phyloP scores from a whole-genome alignment of 495 filamentous ascomycete species.

The Penicillium cosmopolitanum region DNA sequence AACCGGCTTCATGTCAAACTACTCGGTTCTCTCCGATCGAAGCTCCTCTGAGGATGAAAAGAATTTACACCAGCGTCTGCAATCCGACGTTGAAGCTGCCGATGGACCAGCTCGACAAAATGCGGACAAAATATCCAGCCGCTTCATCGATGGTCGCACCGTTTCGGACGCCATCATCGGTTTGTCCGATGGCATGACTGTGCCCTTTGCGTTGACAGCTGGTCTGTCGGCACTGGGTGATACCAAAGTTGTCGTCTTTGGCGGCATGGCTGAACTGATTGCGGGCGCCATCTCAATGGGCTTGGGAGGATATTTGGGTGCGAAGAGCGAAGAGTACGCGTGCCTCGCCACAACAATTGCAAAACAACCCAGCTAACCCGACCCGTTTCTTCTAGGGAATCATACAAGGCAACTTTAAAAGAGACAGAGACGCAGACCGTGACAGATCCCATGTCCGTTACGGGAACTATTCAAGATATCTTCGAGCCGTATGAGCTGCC shows the following conservation, averaged over 20 bases:
- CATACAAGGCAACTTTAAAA: slow-evolving; percentile 53
- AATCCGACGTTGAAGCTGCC: slow-evolving; percentile 28
- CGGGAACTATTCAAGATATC: slow-evolving; percentile 49
- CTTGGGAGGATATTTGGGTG: slow-evolving; percentile 64
- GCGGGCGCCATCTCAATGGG: slow-evolving; percentile 65
- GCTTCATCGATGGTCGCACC: slow-evolving; percentile 50
- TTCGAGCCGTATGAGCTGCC: slow-evolving; percentile 62
- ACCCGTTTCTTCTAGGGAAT: slow-evolving; percentile 41
- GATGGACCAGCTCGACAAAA: slow-evolving; percentile 13
- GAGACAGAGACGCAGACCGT: slow-evolving; percentile 48
- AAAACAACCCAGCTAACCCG: neutral
- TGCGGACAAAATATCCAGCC: slow-evolving; percentile 20
- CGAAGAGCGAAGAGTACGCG: slow-evolving; percentile 65
- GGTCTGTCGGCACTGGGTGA: slow-evolving; percentile 57
- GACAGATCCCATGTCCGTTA: slow-evolving; percentile 40
- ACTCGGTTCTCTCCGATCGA: slow-evolving; percentile 41
- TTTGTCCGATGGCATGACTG: slow-evolving; percentile 62
- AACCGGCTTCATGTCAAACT: slow-evolving; percentile 43
- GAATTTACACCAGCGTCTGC: slow-evolving; percentile 25
- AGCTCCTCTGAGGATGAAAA: slow-evolving; percentile 43
- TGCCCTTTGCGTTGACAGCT: slow-evolving; percentile 62
- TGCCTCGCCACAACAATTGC: slow-evolving; percentile 15
- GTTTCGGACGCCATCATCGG: slow-evolving; percentile 66
- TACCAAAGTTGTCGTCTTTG: slow-evolving; percentile 61
- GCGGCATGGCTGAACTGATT: slow-evolving; percentile 60